phyloP scores from a whole-genome alignment of 192 early-diverging fungal genomes.

The Gorgonomyces haynaldii region DNA sequence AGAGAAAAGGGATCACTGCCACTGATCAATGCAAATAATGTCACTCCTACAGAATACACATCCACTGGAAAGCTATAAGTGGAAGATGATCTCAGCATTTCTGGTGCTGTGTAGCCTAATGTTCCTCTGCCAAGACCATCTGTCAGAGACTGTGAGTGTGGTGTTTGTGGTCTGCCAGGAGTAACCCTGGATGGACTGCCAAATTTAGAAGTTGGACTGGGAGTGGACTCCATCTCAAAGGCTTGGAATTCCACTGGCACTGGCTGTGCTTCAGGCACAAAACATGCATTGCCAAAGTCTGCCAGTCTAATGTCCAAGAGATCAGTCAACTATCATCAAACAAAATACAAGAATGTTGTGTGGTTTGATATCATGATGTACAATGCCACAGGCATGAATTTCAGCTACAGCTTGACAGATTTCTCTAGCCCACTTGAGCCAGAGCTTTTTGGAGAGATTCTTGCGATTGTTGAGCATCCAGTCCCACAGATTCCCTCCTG shows the following conservation, averaged over 20 bases:
- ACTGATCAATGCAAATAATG: slow-evolving; percentile 30
- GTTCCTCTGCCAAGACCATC: slow-evolving; percentile 38
- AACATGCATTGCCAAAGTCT: slow-evolving; percentile 47
- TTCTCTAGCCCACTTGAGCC: slow-evolving; percentile 39
- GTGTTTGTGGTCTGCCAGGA: slow-evolving; percentile 9
- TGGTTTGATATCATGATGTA: slow-evolving; percentile 52
- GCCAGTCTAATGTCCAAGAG: slow-evolving; percentile 27
- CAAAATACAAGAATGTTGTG: slow-evolving; percentile 41
- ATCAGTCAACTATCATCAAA: slow-evolving; percentile 25
- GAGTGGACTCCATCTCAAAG: not conserved
- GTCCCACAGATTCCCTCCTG: slow-evolving; percentile 39
- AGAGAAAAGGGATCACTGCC: slow-evolving; percentile 24
- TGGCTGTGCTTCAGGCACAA: slow-evolving; percentile 22
- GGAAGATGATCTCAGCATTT: slow-evolving; percentile 17
- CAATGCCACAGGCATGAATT: slow-evolving; percentile 35
- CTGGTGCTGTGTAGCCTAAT: slow-evolving; percentile 35
- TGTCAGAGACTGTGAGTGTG: slow-evolving; percentile 15
- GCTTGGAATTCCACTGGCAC: not conserved
- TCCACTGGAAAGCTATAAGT: slow-evolving; percentile 39
- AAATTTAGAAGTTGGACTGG: not conserved
- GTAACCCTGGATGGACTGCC: not conserved
- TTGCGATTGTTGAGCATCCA: slow-evolving; percentile 21
- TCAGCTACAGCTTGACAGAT: slow-evolving; percentile 29
- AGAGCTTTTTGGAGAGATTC: slow-evolving; percentile 27
- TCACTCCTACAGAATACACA: slow-evolving; percentile 36